These are phyloP conservation scores for Globisporangium polare DNA, from an alignment of 352 stramenopile genomes.

Conservation along the genomic window DNA sequence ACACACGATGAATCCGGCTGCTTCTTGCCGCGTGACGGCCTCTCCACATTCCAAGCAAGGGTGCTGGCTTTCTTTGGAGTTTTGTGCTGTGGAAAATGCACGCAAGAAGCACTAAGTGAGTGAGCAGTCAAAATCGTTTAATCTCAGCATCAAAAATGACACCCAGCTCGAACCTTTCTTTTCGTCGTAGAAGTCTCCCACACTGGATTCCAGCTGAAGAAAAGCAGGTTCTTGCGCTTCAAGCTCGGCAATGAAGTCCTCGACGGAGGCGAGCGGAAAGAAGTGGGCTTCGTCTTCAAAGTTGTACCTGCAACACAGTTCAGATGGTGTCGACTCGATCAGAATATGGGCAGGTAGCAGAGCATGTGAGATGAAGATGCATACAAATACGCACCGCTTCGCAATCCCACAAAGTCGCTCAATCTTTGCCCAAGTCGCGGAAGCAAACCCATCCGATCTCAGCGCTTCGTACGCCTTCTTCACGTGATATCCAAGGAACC, in stretches of 20 bases:
- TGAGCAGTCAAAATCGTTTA: neutral
- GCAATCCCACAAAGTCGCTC: conserved; percentile 42
- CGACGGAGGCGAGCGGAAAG: conserved; percentile 45
- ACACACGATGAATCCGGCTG: conserved; percentile 39
- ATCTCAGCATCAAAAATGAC: neutral
- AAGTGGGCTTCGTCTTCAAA: conserved; percentile 74
- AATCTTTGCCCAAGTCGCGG: conserved; percentile 24
- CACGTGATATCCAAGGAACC: conserved; percentile 51
- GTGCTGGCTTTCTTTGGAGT: neutral
- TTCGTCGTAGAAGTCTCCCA: conserved; percentile 9
- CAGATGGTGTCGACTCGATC: neutral
- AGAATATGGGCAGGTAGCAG: neutral
- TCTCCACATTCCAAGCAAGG: conserved; percentile 36
- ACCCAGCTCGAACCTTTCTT: conserved; percentile 1
- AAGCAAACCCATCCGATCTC: conserved; percentile 21
- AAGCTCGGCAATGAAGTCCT: conserved; percentile 29
- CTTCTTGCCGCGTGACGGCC: conserved; percentile 28
- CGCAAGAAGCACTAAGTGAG: neutral
- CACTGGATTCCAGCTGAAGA: conserved; percentile 25
- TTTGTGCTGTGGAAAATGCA: neutral
- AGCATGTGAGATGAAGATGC: neutral
- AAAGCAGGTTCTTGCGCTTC: conserved; percentile 31
- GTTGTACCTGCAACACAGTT: conserved; percentile 22
- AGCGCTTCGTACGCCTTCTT: conserved; percentile 21
- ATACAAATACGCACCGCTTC: conserved; percentile 31